Conservation (phyloP, 805 yeast genomes). For the Cyberlindnera euphorbiae region DNA sequence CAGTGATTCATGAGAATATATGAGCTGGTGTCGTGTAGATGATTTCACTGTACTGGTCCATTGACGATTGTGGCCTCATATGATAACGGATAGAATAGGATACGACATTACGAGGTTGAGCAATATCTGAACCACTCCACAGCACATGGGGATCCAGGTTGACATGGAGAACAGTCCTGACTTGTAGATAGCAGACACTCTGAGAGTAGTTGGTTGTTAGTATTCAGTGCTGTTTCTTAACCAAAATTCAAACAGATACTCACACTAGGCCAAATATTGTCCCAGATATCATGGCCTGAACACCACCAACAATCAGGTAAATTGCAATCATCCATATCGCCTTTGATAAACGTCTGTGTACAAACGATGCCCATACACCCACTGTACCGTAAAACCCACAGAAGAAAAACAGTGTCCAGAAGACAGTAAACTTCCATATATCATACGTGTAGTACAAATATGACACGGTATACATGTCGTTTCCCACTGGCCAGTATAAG, state of each 20-base stretch:
- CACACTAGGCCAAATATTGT: slow-evolving; percentile 67
- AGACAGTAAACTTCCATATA: slow-evolving; percentile 77
- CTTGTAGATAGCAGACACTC: slow-evolving; percentile 57
- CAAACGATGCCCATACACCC: slow-evolving; percentile 54
- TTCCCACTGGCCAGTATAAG: slow-evolving; percentile 60
- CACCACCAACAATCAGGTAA: slow-evolving; percentile 51
- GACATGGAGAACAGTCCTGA: slow-evolving; percentile 85
- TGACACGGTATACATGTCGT: slow-evolving; percentile 35
- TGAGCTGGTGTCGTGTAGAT: no score
- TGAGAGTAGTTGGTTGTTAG: slow-evolving; percentile 6
- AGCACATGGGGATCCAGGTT: slow-evolving; percentile 90
- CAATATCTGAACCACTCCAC: slow-evolving; percentile 65
- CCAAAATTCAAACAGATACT: slow-evolving; percentile 13
- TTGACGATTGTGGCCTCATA: no score
- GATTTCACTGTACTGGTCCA: no score
- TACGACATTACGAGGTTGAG: slow-evolving; percentile 66
- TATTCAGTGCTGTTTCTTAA: no score
- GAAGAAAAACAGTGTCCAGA: slow-evolving; percentile 74
- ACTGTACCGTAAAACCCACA: slow-evolving; percentile 58
- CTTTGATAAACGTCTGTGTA: slow-evolving; percentile 38
- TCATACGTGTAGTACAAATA: slow-evolving; percentile 66
- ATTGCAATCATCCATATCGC: slow-evolving; percentile 38
- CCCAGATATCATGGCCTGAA: slow-evolving; percentile 69
- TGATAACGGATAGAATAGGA: slow-evolving; percentile 45
- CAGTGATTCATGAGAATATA: not conserved